phyloP scores from a whole-genome alignment of 2,329 filamentous ascomycete species.

The Cadophora sp. region DNA sequence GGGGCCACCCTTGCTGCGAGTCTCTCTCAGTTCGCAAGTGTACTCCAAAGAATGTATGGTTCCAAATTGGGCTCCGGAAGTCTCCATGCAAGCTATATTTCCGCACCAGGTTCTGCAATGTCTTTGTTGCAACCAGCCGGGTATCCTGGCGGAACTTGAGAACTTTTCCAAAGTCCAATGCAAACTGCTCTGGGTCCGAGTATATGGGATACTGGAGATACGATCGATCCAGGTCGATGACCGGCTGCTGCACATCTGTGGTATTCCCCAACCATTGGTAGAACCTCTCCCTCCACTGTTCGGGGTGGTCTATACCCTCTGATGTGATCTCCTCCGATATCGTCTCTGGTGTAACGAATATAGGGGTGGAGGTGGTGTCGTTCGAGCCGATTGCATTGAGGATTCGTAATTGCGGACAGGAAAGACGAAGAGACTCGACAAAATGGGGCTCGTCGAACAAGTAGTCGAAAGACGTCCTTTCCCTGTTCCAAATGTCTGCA shows the following conservation, averaged over 20 bases:
- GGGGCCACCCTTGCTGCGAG: slow-evolving; percentile 33
- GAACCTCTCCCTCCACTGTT: slow-evolving; percentile 37
- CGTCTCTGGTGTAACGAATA: slow-evolving; percentile 37
- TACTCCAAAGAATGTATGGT: slow-evolving; percentile 29
- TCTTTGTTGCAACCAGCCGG: slow-evolving; percentile 37
- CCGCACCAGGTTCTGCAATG: slow-evolving; percentile 24
- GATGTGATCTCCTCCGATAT: slow-evolving; percentile 27
- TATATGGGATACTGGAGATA: slow-evolving; percentile 39
- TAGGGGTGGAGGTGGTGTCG: slow-evolving; percentile 22
- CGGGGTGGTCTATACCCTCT: slow-evolving; percentile 35
- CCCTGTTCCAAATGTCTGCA: slow-evolving; percentile 31
- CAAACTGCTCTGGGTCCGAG: slow-evolving; percentile 35
- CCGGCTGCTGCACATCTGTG: slow-evolving; percentile 22
- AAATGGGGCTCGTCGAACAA: slow-evolving; percentile 43
- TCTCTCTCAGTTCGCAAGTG: slow-evolving; percentile 42
- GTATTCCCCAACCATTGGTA: slow-evolving; percentile 35
- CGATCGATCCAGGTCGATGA: slow-evolving; percentile 37
- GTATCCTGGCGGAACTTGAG: slow-evolving; percentile 38
- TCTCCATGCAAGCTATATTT: slow-evolving; percentile 27
- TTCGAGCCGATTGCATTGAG: slow-evolving; percentile 24
- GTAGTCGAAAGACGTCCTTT: slow-evolving; percentile 33
- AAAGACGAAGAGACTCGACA: slow-evolving; percentile 35
- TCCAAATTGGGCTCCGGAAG: slow-evolving; percentile 21
- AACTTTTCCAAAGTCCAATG: slow-evolving; percentile 36
- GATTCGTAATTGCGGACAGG: slow-evolving; percentile 39